phyloP scores from a whole-genome alignment of 345 rosid species.

The Trapa bicornis region DNA sequence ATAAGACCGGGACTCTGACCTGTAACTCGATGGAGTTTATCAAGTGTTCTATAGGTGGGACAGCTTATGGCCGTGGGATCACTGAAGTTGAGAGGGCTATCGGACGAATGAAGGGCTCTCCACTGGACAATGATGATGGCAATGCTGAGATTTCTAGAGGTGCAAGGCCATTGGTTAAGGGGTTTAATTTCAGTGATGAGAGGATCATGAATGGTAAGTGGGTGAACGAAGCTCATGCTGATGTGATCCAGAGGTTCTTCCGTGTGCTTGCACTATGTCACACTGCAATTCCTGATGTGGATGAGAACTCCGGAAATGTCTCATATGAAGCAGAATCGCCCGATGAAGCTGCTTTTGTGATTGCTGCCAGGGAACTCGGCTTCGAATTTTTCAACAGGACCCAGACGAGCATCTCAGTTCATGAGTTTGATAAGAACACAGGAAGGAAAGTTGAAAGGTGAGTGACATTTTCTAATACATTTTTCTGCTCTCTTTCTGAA shows the following conservation, averaged over 20 bases:
- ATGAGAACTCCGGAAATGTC: slow-evolving; percentile 56
- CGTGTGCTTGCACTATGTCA: slow-evolving; percentile 82
- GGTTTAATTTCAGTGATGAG: slow-evolving; percentile 76
- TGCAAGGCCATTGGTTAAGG: slow-evolving; percentile 42
- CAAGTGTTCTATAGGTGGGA: not conserved
- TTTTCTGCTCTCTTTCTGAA: no score
- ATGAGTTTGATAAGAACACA: slow-evolving; percentile 40
- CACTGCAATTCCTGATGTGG: slow-evolving; percentile 87
- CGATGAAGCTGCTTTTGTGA: slow-evolving; percentile 89
- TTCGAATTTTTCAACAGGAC: slow-evolving; percentile 84
- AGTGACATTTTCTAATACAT: slow-evolving; percentile 12
- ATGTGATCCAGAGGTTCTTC: slow-evolving; percentile 52
- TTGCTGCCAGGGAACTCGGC: slow-evolving; percentile 94
- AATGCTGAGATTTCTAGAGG: slow-evolving; percentile 1
- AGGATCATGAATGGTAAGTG: slow-evolving; percentile 78
- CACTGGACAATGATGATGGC: slow-evolving; percentile 10
- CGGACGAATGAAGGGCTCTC: slow-evolving; percentile 55
- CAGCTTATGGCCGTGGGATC: slow-evolving; percentile 37
- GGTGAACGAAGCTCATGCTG: slow-evolving; percentile 56
- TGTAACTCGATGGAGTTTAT: not conserved
- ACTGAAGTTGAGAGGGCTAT: slow-evolving; percentile 91
- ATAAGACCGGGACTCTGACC: not conserved
- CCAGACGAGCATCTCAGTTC: slow-evolving; percentile 66
- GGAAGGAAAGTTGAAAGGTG: slow-evolving; percentile 65
- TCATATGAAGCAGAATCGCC: slow-evolving; percentile 96